A percentile compares a stretch with the other conserved stretches of the same genome.
Conservation (phyloP, 2,329 filamentous ascomycete species). For the Cryphonectria parasitica region DNA sequence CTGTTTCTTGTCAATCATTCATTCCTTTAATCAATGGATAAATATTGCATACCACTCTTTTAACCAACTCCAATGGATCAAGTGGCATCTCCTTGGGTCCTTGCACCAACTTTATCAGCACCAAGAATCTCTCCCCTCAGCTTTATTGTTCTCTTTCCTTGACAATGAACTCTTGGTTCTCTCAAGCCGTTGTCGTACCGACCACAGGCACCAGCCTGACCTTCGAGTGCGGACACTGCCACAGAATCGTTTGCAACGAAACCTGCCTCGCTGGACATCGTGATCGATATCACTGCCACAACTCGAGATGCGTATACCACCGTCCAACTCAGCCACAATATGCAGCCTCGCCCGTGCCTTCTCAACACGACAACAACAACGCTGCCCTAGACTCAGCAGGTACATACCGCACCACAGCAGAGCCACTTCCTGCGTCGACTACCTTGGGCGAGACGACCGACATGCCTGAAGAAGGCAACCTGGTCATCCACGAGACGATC, state of each 20-base stretch:
- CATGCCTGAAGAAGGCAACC: not conserved
- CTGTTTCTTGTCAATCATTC: not conserved
- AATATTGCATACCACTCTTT: not conserved
- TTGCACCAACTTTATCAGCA: not conserved
- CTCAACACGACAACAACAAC: not conserved
- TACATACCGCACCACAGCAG: no score
- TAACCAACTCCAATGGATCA: not conserved
- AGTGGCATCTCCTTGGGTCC: not conserved
- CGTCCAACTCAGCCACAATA: not conserved
- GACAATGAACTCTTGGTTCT: not conserved
- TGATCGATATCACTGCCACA: conserved; percentile 16
- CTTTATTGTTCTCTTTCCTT: no score
- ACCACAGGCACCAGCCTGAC: not conserved
- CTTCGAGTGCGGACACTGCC: conserved; percentile 6
- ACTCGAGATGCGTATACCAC: conserved; percentile 9
- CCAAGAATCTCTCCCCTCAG: not conserved
- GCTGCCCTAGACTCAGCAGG: not conserved
- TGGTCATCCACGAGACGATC: conserved; percentile 5
- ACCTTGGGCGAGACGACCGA: not conserved
- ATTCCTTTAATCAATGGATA: not conserved
- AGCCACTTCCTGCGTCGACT: not conserved
- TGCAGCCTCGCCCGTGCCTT: not conserved
- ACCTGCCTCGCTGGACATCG: conserved; percentile 5
- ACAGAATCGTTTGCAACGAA: not conserved
- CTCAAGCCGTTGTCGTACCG: not conserved